Conservation (phyloP, 257 asterid species). For the Prunella vulgaris region DNA sequence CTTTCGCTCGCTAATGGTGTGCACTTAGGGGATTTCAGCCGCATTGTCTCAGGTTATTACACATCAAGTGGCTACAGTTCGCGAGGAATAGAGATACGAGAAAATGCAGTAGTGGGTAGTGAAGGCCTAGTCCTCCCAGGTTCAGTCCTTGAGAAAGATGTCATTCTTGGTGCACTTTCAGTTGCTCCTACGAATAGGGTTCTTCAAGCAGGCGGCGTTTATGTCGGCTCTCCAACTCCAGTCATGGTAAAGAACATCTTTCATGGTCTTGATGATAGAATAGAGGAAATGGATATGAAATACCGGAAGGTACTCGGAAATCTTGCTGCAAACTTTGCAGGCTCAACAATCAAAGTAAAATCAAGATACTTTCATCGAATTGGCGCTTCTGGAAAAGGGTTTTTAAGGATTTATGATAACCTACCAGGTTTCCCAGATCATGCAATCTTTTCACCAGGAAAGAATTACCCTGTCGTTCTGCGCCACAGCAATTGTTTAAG, state of each 20-base stretch:
- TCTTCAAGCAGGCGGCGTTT: constrained; percentile 48
- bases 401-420: constrained; percentile 34
- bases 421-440: constrained; percentile 47
- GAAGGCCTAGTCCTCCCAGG: constrained; percentile 61
- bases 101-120: constrained; percentile 56
- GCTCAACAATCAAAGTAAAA: constrained; percentile 45
- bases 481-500: constrained; percentile 68
- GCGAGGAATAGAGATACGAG: constrained; percentile 35
- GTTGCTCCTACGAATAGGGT: constrained; percentile 41
- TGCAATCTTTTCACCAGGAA: constrained; percentile 41
- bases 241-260: constrained; percentile 52
- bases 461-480: constrained; percentile 33
- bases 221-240: constrained; percentile 51
- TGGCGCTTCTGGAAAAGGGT: constrained; percentile 54
- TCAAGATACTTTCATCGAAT: constrained; percentile 60
- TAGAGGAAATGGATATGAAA: constrained; percentile 63
- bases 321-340: constrained; percentile 57
- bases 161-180: constrained; percentile 71
- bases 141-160: constrained; percentile 52
- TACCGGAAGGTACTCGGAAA: constrained; percentile 54
- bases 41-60: constrained; percentile 39
- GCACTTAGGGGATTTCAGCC: constrained; percentile 65
- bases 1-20: constrained; percentile 54
- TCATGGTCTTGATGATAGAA: constrained; percentile 43
- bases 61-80: constrained; percentile 33